Percentiles rank a stretch among this genome's conserved stretches.
These are phyloP conservation scores for Wickerhamiella occidentalis DNA, from an alignment of 805 yeast genomes.

Conservation along the genomic window DNA sequence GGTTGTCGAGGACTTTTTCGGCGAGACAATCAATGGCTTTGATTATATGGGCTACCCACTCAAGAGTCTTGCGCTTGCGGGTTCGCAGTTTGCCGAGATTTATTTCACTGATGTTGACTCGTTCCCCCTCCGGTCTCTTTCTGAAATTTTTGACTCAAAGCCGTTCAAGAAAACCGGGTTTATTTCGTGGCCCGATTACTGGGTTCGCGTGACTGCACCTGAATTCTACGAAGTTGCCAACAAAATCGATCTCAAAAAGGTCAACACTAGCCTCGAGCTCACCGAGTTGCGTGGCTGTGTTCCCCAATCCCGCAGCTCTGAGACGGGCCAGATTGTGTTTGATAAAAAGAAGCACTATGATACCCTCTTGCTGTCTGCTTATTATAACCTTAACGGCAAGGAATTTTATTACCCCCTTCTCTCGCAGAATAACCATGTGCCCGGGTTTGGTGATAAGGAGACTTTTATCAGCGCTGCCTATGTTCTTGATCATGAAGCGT, in stretches of 20 bases:
- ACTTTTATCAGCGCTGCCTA: slow-evolving; percentile 63
- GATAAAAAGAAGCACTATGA: slow-evolving; percentile 46
- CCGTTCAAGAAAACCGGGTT: slow-evolving; percentile 43
- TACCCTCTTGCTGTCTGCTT: slow-evolving; percentile 46
- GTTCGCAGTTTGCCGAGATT: slow-evolving; percentile 61
- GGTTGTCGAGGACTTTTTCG: slow-evolving; percentile 48
- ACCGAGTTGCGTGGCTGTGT: slow-evolving; percentile 42
- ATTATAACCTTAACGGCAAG: slow-evolving; percentile 57
- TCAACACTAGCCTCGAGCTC: slow-evolving; percentile 23
- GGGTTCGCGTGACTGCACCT: slow-evolving; percentile 77
- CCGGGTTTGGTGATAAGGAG: slow-evolving; percentile 78
- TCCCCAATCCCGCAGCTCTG: slow-evolving; percentile 53
- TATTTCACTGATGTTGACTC: slow-evolving; percentile 67
- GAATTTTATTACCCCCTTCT: slow-evolving; percentile 45
- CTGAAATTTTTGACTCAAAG: slow-evolving; percentile 42
- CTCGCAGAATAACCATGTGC: slow-evolving; percentile 41
- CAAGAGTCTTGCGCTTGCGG: slow-evolving; percentile 56
- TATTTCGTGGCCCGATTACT: slow-evolving; percentile 74
- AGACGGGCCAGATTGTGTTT: slow-evolving; percentile 54
- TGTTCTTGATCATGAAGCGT: slow-evolving; percentile 46
- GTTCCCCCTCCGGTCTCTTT: slow-evolving; percentile 56
- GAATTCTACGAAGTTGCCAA: slow-evolving; percentile 57
- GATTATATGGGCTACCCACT: slow-evolving; percentile 54
- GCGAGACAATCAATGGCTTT: slow-evolving; percentile 37
- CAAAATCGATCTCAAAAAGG: slow-evolving; percentile 19